These are phyloP conservation scores for Pyrus bretschneideri DNA, from an alignment of 306 rosid species.

Conservation along the genomic window DNA sequence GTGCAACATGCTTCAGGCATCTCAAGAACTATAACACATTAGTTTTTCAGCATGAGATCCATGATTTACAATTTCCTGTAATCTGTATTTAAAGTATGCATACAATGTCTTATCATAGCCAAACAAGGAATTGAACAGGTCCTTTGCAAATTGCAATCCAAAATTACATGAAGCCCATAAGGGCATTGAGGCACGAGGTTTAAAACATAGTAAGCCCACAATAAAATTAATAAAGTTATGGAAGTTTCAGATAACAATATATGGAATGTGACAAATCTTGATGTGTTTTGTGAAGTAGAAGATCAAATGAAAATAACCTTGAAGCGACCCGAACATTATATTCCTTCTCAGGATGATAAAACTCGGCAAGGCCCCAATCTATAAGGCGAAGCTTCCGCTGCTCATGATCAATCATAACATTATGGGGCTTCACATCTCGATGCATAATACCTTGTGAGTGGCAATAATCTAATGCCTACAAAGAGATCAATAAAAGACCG, in stretches of 20 bases:
- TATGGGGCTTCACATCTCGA: conserved; percentile 44
- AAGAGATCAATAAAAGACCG: not conserved
- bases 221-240: not conserved
- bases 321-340: conserved; percentile 45
- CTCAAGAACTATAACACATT: not conserved
- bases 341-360: conserved; percentile 39
- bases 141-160: not conserved
- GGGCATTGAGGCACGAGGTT: not conserved
- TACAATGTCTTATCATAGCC: not conserved
- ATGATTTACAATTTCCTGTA: not conserved
- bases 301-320: conserved; percentile 18
- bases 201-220: not conserved
- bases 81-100: too few species aligned
- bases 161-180: not conserved
- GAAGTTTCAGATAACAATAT: not conserved
- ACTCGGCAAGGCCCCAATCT: conserved; percentile 45
- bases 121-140: not conserved
- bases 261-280: not conserved
- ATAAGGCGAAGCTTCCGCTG: conserved; percentile 42
- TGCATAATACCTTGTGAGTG: conserved; percentile 46
- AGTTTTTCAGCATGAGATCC: not conserved
- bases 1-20: not conserved
- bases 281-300: not conserved
- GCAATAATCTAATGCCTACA: conserved; percentile 41
- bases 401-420: conserved; percentile 43